Percentiles rank a stretch among this genome's conserved stretches.
These are phyloP conservation scores for Rhododendron griersonianum DNA, from an alignment of 148 eudicot species.

Conservation along the genomic window DNA sequence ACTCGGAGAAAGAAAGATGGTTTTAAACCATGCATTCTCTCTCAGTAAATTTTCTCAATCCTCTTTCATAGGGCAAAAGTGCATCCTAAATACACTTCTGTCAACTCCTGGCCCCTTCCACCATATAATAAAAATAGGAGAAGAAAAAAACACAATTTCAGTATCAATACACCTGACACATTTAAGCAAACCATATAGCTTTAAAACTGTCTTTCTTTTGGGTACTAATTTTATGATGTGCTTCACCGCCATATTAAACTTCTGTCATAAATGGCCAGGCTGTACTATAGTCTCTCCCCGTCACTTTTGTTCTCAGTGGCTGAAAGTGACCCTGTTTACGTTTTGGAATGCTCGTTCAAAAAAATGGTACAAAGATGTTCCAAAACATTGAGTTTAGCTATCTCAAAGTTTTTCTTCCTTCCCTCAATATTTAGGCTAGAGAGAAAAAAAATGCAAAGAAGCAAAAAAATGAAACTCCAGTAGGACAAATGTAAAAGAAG, in stretches of 20 bases:
- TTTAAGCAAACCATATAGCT: neutral
- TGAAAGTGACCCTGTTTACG: neutral
- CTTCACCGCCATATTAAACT: neutral
- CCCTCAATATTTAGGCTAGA: neutral
- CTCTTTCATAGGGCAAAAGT: neutral
- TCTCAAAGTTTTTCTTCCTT: neutral
- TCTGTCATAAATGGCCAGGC: neutral
- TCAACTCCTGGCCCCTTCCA: neutral
- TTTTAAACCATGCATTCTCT: neutral
- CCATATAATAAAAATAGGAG: too few relatives aligned
- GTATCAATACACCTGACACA: neutral
- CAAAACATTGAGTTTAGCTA: neutral
- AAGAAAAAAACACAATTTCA: too few relatives aligned
- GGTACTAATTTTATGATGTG: neutral
- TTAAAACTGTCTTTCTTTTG: neutral
- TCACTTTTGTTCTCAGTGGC: neutral
- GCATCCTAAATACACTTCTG: neutral
- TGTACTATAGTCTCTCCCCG: neutral
- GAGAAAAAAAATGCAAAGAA: neutral
- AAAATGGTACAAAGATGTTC: neutral
- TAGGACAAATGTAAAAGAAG: neutral
- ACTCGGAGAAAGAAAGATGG: neutral
- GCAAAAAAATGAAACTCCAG: neutral
- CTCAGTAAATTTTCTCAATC: neutral
- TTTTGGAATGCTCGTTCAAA: neutral